These are phyloP conservation scores for Blepharisma stoltei DNA, from an alignment of 73 alveolate species.

Conservation along the genomic window DNA sequence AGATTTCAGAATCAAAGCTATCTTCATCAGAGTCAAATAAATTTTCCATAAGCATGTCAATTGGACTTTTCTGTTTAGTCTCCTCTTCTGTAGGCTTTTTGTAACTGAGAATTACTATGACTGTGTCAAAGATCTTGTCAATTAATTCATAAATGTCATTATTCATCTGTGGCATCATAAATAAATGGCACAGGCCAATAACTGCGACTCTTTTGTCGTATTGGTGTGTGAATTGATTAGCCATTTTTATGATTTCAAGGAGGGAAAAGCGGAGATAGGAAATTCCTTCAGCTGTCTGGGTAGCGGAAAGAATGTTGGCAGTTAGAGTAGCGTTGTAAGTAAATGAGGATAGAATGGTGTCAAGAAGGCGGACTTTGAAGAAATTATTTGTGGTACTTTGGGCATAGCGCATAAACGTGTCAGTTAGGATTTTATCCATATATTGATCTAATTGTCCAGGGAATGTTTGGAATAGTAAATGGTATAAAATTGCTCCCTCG, in stretches of 20 bases:
- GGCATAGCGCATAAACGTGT: background rate
- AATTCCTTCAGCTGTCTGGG: background rate
- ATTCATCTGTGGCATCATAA: background rate
- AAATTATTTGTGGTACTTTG: background rate
- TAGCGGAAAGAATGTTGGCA: background rate
- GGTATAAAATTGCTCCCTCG: conserved; percentile 26
- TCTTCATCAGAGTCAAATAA: too few relatives aligned
- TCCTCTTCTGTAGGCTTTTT: too few relatives aligned
- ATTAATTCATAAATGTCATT: too few relatives aligned
- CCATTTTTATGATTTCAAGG: background rate
- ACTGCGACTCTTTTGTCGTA: conserved; percentile 21
- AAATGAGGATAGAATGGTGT: background rate
- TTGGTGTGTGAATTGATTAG: background rate
- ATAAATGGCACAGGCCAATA: background rate
- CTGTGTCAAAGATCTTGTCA: too few relatives aligned
- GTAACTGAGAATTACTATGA: too few relatives aligned
- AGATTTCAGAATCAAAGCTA: too few relatives aligned
- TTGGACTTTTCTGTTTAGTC: too few relatives aligned
- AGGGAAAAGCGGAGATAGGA: background rate
- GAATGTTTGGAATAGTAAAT: background rate
- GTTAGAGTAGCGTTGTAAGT: background rate
- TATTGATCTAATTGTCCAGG: conserved; percentile 18
- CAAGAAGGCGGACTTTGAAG: conserved; percentile 23
- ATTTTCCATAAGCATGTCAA: too few relatives aligned
- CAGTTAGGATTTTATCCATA: background rate